Evolutionary conservation across 2,329 filamentous ascomycete genomes (phyloP), one percentile per base, ranked within the genome.

Genomic region (Pezicula radicicola): DNA sequence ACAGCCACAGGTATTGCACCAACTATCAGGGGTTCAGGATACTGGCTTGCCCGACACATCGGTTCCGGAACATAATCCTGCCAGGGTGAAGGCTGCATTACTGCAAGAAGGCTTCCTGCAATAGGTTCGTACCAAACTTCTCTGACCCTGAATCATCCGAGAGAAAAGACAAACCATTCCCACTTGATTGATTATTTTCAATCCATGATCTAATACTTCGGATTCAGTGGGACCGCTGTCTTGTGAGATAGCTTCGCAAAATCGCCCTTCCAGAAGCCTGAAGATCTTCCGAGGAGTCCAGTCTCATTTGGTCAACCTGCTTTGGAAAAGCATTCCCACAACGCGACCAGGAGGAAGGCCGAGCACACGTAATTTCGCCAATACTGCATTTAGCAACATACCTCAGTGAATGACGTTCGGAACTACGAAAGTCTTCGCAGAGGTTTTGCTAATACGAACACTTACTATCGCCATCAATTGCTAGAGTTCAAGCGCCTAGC

Each of bases 61-160:
- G 51, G 57, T 63, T 62, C 63, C 60, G 63, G 61, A 63, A 61
- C 53, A 61, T 52, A 51, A 41, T 44, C 46, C 53, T 58, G 52
- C 51, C 47, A 58, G 55, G 60, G 51, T 56, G 48, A 55, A 59
- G 53, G 33, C 55, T 50, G 58, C 54, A 53, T 53, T 55, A 48
- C 62, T 63, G 61, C 62, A 62, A 50, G 55, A 60, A 66, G 64
- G 64, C 48, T 65, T 49, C 60, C 55, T 61, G 64, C 66, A 57
- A 68, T 59, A 68, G 62, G 68, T 68, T 68, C 62, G 61, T 67
- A 56, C 63, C 60, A 64, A 66, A 65, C 60, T 59, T 43, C 55
- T 59, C 55, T 54, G 49, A 56, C 54, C 54, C 59, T 61, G 55
- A 55, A 58, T 44, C 54, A 55, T 54, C 55, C 50, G 53, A 60